Evolutionary conservation across 148 eudicot genomes (phyloP).

Genomic region (Tetragonia tetragonoides): DNA sequence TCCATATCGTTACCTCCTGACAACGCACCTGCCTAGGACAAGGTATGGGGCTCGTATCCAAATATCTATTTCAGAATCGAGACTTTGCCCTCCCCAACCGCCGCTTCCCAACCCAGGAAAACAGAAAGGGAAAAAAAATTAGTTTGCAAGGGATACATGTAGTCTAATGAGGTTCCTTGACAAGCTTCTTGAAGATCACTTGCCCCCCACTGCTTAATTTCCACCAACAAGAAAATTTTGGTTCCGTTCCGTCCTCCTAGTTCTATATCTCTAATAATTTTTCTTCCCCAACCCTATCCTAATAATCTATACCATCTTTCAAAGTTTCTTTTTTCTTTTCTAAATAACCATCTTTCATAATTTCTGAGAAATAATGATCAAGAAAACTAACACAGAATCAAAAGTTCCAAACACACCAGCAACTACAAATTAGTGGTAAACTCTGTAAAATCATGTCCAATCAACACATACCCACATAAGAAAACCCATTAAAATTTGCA

Average conservation of each 20-base stretch:
- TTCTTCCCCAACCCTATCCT: background rate
- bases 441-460: background rate
- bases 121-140: background rate
- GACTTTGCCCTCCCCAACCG: background rate
- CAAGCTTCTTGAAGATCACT: background rate
- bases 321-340: too few relatives aligned
- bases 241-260: background rate
- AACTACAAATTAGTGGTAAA: background rate
- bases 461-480: conserved; percentile 11
- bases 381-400: background rate
- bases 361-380: background rate
- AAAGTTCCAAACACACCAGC: background rate
- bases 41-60: background rate
- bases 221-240: background rate
- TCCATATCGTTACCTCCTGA: background rate
- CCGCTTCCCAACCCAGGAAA: background rate
- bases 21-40: background rate
- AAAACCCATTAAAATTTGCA: background rate
- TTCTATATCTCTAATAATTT: background rate
- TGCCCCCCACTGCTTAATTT: background rate
- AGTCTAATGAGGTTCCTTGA: background rate
- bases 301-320: background rate
- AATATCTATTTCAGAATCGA: background rate
- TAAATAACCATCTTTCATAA: background rate
- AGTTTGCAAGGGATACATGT: background rate